Base-by-base conservation (phyloP, 257 asterid species). In the Cynanchum wilfordii region DNA sequence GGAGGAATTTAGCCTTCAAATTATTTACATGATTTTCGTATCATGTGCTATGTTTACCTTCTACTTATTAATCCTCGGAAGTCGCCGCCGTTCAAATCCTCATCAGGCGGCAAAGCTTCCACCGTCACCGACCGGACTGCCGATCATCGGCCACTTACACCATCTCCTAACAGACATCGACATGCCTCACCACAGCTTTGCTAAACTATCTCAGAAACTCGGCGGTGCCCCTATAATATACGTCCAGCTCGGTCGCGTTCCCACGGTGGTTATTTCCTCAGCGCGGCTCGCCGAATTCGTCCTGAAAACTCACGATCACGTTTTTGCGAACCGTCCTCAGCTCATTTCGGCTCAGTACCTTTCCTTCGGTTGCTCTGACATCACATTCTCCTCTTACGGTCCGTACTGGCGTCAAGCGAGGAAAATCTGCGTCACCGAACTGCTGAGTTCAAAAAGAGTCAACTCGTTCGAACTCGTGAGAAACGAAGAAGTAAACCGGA, bases 331-430 rank as follows among this genome's bases (percentile, higher is more conserved):
- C 77, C 80, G 87, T 4, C 84, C 87, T 16, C 80, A 77, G 22
- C 74, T 79, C 72, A 27, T 79, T 7, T 70, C 84, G 5, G 86
- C 84, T 67, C 78, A 77, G 64, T 77, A 74, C 78, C 76, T 79
- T 5, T 77, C 86, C 15, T 82, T 79, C 40, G 82, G 80, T 12
- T 79, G 84, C 65, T 82, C 86, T 0, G 86, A 82, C 44, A 66
- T 82, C 58, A 82, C 84, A 2, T 82, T 79, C 72, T 79, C 84
- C 58, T 73, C 66, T 10, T 79, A 82, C 78, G 84, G 86, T 10
- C 84, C 86, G 0, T 82, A 82, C 15, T 82, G 86, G 86, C 82
- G 86, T 2, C 84, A 82, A 51, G 81, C 75, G 3, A 76, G 85
- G 45, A 82, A 75, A 29, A 58, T 82, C 49, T 82, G 85, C 52